Base-by-base conservation (phyloP, 73 alveolate genomes). In the Tetrahymena thermophila region DNA sequence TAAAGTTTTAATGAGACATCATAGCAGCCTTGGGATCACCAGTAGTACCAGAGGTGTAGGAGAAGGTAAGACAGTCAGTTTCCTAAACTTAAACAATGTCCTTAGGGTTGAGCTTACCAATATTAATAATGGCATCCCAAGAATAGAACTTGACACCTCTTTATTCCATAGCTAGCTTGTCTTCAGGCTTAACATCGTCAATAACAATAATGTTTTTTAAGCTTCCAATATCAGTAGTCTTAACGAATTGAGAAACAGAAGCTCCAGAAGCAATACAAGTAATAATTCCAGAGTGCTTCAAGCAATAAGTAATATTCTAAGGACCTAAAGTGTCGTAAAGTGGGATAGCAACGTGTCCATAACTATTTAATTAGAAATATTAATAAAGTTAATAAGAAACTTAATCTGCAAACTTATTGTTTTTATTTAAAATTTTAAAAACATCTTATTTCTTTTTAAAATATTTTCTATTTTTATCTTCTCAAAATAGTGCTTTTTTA, bases 1-100 rank as follows among this genome's bases (percentile, higher is more conserved):
- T 58, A 38, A 96, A 94, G 94, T 97, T 97, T 34, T 95, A 83
- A 93, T 98, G 99, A 10, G 99, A 95, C 21, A 98, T 95, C 98
- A 99, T 98, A 84, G 98, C 99, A 7, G 99, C 99, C 95, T 99
- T 99, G 94, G 99, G 99, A 94, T 97, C 98, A 38, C 99, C 99
- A 15, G 99, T 98, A 8, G 99, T 99, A 25, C 99, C 99, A 43
- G 99, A 97, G 25, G 99, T 98, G 97, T 99, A 99, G 95, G 99
- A 98, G 89, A 99, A 96, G 38, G 99, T 98, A 94, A 94, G 97
- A 57, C 97, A 85, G 21, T 96, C 55, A n/a, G 94, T 96, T 23
- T 98, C 98, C 89, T 14, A 25, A 16, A 85, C 95, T 89, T 95
- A 34, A n/a, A 40, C 85, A 31, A 35, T 35, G 35, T 57, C 85